Evolutionary conservation across 495 filamentous ascomycete genomes (phyloP), one percentile per base, ranked within the genome.

Genomic region (Trichocladium uniseriatum): DNA sequence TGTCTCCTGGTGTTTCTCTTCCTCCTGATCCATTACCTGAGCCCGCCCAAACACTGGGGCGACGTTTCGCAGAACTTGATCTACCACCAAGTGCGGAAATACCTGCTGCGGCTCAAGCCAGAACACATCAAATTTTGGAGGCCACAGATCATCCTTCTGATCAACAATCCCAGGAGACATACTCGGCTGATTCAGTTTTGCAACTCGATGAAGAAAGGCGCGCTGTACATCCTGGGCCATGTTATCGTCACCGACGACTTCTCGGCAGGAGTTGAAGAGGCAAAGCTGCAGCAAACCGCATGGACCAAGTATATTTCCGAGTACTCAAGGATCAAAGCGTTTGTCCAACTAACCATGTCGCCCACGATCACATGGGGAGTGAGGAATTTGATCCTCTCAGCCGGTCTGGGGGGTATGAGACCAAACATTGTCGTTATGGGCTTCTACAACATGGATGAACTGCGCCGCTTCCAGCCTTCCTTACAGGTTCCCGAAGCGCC

Each of bases 41-140:
- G 83, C 34, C 86, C 87, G 5, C 88, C 88, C 0, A 94, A 92
- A 58, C 77, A 83, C 8, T 94, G 88, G 87, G 88, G 88, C 1
- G 88, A 94, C 66, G 87, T 94, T 31, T 87, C 84, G 28, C 88
- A 94, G 56, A 87, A 82, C 59, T 67, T 94, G 45, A 94, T 94
- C 41, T 94, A 92, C 56, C 88, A 94, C 55, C 88, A 94, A 67
- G 88, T 94, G 6, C 78, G 88, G 43, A 94, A 94, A 58, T 94
- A 94, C 53, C 66, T 94, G 15, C 70, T 94, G 38, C 78, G 88
- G 20, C 71, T 94, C 9, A 82, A 81, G 34, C 86, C 88, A 50
- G 87, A 94, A 51, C 88, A 94, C 57, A 88, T 94, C 63, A 94
- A 94, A 56, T 92, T 90, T 61, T 94, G 87, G 87, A 76, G 87